A percentile compares a stretch with the other conserved stretches of the same genome.
Evolutionary conservation across 1,284 basidiomycete species (phyloP).

Genomic region (Volvariella surrecta): DNA sequence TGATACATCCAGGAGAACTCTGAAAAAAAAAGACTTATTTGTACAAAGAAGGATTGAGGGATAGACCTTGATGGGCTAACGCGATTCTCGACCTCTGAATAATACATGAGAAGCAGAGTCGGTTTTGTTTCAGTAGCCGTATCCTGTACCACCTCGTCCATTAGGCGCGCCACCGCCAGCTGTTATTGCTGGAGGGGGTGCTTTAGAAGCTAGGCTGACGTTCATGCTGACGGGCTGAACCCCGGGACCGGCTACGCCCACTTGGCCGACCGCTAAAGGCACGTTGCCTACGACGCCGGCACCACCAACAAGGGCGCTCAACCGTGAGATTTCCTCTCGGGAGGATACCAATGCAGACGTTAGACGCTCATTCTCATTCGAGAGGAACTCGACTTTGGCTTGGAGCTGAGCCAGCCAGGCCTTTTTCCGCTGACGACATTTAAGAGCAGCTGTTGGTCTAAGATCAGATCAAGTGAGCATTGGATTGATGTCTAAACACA

Average conservation of each 20-base stretch:
- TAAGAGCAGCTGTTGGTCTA: slow-evolving; percentile 72
- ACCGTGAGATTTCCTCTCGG: slow-evolving; percentile 72
- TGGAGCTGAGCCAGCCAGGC: slow-evolving; percentile 93
- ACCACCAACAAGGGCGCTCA: slow-evolving; percentile 61
- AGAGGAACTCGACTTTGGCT: slow-evolving; percentile 85
- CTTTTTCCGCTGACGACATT: slow-evolving; percentile 98
- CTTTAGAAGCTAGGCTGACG: slow-evolving; percentile 25
- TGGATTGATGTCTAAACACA: slow-evolving; percentile 23
- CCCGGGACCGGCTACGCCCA: slow-evolving; percentile 17
- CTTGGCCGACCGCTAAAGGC: slow-evolving; percentile 17
- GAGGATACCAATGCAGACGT: slow-evolving; percentile 67
- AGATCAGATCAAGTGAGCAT: slow-evolving; percentile 7
- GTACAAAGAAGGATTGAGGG: background rate
- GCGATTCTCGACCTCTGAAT: background rate
- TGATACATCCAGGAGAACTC: background rate
- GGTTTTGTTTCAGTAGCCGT: slow-evolving; percentile 24
- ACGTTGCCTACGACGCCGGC: slow-evolving; percentile 39
- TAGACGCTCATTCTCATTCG: slow-evolving; percentile 92
- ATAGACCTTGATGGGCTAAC: background rate
- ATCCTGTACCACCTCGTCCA: slow-evolving; percentile 22
- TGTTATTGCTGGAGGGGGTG: slow-evolving; percentile 16
- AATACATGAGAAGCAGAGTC: slow-evolving; percentile 7
- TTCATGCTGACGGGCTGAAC: slow-evolving; percentile 34
- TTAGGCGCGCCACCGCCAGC: slow-evolving; percentile 14
- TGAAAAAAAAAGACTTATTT: slow-evolving; percentile 2